Percentiles rank a stretch among this genome's conserved stretches.
phyloP scores from a whole-genome alignment of 129 eudicot species.

The Kitagawia praeruptora region DNA sequence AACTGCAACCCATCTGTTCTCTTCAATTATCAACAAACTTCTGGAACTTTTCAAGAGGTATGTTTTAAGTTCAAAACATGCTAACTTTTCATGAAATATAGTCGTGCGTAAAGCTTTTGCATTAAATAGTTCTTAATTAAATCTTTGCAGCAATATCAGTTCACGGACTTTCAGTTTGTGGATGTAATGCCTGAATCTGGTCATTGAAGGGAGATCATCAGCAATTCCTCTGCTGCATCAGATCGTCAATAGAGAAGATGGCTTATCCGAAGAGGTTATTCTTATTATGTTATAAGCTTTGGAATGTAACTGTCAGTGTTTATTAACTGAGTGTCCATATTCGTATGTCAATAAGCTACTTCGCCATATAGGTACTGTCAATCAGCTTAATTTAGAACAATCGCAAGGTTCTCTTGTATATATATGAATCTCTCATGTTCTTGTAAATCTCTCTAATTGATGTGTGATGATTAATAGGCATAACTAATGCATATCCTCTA shows the following conservation, averaged over 20 bases:
- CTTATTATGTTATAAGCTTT: slow-evolving; percentile 8
- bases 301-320: slow-evolving; percentile 4
- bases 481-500: not conserved
- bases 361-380: not conserved
- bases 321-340: not conserved
- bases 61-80: not conserved
- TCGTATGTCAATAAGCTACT: not conserved
- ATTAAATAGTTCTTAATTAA: not conserved
- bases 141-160: slow-evolving; percentile 39
- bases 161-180: slow-evolving; percentile 20
- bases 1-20: slow-evolving; percentile 26
- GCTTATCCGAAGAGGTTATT: not conserved
- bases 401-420: not conserved
- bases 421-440: not conserved
- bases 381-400: not conserved
- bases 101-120: not conserved
- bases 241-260: slow-evolving; percentile 9
- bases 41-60: slow-evolving; percentile 33
- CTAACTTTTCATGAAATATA: not conserved
- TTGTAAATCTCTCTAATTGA: not conserved
- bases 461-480: not conserved
- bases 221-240: not conserved
- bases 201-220: not conserved
- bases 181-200: slow-evolving; percentile 11
- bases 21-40: slow-evolving; percentile 23